These are phyloP conservation scores for Saccharomyces hybrid DNA, from an alignment of 1,139 yeast genomes.

Conservation along the genomic window DNA sequence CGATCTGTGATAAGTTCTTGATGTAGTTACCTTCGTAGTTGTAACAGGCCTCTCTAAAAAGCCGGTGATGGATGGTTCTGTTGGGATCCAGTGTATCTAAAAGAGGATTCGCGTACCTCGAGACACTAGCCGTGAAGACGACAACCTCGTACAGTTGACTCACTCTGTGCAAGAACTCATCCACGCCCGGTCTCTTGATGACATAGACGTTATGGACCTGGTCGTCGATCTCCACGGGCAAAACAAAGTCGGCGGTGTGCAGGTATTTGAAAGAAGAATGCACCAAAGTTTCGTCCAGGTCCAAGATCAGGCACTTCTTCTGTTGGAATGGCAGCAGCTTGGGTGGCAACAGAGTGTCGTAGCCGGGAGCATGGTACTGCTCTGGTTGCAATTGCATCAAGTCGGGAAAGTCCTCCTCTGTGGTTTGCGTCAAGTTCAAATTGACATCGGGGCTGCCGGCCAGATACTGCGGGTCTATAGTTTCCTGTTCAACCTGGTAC, in stretches of 20 bases:
- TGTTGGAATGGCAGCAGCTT: slow-evolving; percentile 36
- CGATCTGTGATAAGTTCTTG: slow-evolving; percentile 86
- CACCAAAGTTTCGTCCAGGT: slow-evolving; percentile 91
- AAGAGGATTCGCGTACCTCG: slow-evolving; percentile 92
- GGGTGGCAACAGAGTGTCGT: slow-evolving; percentile 59
- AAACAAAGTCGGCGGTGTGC: slow-evolving; percentile 89
- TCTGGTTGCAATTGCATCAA: slow-evolving; percentile 60
- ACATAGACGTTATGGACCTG: slow-evolving; percentile 92
- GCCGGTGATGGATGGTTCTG: slow-evolving; percentile 74
- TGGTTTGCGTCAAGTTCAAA: slow-evolving; percentile 13
- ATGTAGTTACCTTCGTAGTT: slow-evolving; percentile 87
- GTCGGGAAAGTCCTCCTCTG: slow-evolving; percentile 36
- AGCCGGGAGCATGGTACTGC: slow-evolving; percentile 53
- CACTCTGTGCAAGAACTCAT: slow-evolving; percentile 75
- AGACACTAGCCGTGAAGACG: slow-evolving; percentile 91
- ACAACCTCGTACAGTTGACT: slow-evolving; percentile 90
- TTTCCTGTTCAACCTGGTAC: not conserved
- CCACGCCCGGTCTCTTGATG: slow-evolving; percentile 96
- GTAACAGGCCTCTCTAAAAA: slow-evolving; percentile 80
- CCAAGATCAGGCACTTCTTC: slow-evolving; percentile 82
- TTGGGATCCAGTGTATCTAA: slow-evolving; percentile 69
- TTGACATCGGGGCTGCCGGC: slow-evolving; percentile 13
- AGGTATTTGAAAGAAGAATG: slow-evolving; percentile 91
- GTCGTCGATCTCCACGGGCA: slow-evolving; percentile 84
- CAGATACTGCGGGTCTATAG: slow-evolving; percentile 3